Evolutionary conservation across 2,329 filamentous ascomycete genomes (phyloP), one percentile per base, ranked within the genome.

Genomic region (Ascochyta fabae): DNA sequence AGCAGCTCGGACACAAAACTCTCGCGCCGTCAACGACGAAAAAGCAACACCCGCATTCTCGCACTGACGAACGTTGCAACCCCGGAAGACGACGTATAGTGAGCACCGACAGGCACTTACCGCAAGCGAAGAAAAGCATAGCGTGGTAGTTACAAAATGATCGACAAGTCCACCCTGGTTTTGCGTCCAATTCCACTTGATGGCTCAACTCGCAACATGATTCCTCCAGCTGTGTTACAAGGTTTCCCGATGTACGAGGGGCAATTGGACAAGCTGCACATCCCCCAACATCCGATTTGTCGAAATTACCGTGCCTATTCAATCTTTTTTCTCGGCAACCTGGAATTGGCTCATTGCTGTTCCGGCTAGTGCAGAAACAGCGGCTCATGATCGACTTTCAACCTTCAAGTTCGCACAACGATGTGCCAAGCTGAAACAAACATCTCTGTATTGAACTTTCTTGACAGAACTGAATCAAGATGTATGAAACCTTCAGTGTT

Each of bases 31-130:
- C 47, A 36, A 50, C 49, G 23, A 47, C 47, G 47, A 43, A 47
- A 56, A 51, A 51, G 46, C 42, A 47, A 36, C 31, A 50, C 53
- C 41, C 47, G 53, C 53, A 51, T 47, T 56, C 42, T 56, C 48
- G 47, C 48, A 24, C 26, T 43, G 31, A 29, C 42, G 26, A 31
- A 24, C 38, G 42, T 51, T 38, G 24, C 53, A 51, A 44, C 26
- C 29, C 41, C 34, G 41, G 24, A 31, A 43, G 36, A 50, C 24
- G 47, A 41, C 36, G 36, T 42, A 47, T 38, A 39, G n/a, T 31
- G 10, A 48, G 19, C 38, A 29, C 9, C 45, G n/a, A 31, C 19
- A 26, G n/a, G 48, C 6, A n/a, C 13, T 27, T 29, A 22, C 35
- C 46, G 35, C 47, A 47, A 29, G 19, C 51, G 26, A 33, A 47